Conservation (phyloP, 2,329 filamentous ascomycete species). For the Bipolaris oryzae region DNA sequence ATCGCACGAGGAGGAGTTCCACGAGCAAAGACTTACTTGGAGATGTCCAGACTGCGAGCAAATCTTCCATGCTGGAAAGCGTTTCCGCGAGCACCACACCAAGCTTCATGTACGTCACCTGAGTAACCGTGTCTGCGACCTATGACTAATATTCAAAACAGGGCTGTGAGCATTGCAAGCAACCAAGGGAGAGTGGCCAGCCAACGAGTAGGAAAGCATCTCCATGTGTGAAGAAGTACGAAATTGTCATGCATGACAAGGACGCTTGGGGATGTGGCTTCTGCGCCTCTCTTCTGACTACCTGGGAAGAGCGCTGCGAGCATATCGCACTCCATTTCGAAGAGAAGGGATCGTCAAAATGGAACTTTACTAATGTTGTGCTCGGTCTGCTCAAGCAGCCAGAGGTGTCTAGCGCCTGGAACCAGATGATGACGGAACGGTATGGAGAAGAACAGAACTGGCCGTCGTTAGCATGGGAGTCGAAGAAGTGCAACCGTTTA, state of each 20-base stretch:
- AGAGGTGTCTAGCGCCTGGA: slow-evolving; percentile 66
- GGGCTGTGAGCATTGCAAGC: slow-evolving; percentile 67
- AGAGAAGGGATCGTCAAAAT: slow-evolving; percentile 65
- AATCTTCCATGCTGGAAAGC: slow-evolving; percentile 71
- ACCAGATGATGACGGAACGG: slow-evolving; percentile 59
- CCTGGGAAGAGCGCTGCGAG: slow-evolving; percentile 70
- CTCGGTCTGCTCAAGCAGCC: slow-evolving; percentile 71
- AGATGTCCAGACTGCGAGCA: slow-evolving; percentile 72
- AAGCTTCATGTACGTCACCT: slow-evolving; percentile 61
- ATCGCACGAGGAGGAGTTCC: slow-evolving; percentile 71
- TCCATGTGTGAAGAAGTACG: slow-evolving; percentile 48
- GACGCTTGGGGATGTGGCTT: slow-evolving; percentile 74
- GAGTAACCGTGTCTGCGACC: background rate
- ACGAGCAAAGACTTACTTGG: slow-evolving; percentile 71
- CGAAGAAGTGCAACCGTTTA: slow-evolving; percentile 66
- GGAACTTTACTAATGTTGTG: slow-evolving; percentile 72
- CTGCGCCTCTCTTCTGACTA: slow-evolving; percentile 67
- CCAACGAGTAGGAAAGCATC: slow-evolving; percentile 62
- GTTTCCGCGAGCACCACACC: slow-evolving; percentile 71
- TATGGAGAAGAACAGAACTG: slow-evolving; percentile 61
- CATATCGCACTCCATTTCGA: slow-evolving; percentile 73
- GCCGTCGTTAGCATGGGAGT: slow-evolving; percentile 62
- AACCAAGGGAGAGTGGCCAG: slow-evolving; percentile 61
- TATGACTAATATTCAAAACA: slow-evolving; percentile 25
- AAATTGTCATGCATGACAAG: slow-evolving; percentile 62